A percentile compares a stretch with the other conserved stretches of the same genome.
phyloP scores from a whole-genome alignment of 306 rosid species.

The Mucuna pruriens region DNA sequence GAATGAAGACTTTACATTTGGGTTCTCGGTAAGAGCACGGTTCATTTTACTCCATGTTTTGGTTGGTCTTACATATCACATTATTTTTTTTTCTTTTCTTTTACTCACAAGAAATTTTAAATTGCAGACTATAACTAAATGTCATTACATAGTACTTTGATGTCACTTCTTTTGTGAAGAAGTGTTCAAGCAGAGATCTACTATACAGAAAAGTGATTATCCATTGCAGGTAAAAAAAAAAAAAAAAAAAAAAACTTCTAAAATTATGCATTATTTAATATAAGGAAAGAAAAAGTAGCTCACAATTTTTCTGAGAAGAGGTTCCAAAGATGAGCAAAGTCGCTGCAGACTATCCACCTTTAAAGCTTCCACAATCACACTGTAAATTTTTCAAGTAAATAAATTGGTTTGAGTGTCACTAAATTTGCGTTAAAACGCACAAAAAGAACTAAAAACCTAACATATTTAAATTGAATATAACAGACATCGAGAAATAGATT shows the following conservation, averaged over 20 bases:
- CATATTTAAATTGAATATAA: slow-evolving; percentile 26
- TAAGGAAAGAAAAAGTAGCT: slow-evolving; percentile 42
- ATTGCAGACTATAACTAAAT: background rate
- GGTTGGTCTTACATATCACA: background rate
- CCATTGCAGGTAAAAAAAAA: background rate
- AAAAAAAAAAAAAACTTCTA: background rate
- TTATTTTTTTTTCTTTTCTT: background rate
- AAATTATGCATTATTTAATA: background rate
- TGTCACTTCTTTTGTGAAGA: background rate
- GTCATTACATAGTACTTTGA: background rate
- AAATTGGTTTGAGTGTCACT: slow-evolving; percentile 30
- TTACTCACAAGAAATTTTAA: background rate
- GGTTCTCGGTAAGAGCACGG: background rate
- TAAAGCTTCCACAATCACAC: slow-evolving; percentile 89
- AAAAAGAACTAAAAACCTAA: background rate
- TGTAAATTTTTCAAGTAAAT: slow-evolving; percentile 43
- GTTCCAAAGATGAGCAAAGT: slow-evolving; percentile 81
- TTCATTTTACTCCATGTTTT: background rate
- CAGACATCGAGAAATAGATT: background rate
- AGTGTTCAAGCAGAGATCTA: slow-evolving; percentile 1
- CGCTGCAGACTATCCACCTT: slow-evolving; percentile 92
- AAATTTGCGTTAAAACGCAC: slow-evolving; percentile 31
- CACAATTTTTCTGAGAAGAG: slow-evolving; percentile 87
- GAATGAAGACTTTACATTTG: background rate
- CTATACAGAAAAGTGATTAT: background rate